phyloP scores from a whole-genome alignment of 2,329 filamentous ascomycete species.

The Trematosphaeria pertusa region DNA sequence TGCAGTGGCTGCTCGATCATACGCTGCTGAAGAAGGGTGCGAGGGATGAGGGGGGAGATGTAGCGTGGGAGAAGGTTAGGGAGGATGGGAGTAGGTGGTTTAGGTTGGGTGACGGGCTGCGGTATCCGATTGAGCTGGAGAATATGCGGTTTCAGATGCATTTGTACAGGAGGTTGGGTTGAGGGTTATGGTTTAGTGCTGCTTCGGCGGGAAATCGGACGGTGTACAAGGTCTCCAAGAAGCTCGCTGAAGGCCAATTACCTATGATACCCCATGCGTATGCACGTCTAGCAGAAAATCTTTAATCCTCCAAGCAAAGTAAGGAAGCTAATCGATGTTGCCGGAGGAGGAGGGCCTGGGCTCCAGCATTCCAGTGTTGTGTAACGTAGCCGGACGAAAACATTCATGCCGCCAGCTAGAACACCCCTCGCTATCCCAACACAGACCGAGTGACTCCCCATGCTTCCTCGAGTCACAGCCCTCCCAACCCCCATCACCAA shows the following conservation, averaged over 20 bases:
- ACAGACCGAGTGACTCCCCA: neutral
- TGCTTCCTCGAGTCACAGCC: neutral
- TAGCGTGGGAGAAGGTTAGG: slow-evolving; percentile 74
- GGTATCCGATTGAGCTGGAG: slow-evolving; percentile 85
- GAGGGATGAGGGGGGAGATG: slow-evolving; percentile 18
- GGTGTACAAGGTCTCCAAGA: neutral
- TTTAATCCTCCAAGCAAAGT: neutral
- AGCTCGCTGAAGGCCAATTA: neutral
- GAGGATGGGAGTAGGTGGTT: slow-evolving; percentile 87
- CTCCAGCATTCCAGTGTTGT: neutral
- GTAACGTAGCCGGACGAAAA: neutral
- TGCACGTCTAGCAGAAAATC: neutral
- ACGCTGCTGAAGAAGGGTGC: slow-evolving; percentile 63
- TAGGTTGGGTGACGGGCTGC: slow-evolving; percentile 66
- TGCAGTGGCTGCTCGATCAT: slow-evolving; percentile 91
- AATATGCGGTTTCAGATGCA: slow-evolving; percentile 97
- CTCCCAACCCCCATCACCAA: neutral
- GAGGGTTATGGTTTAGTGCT: neutral
- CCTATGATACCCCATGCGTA: neutral
- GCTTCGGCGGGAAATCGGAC: neutral
- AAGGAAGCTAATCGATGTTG: neutral
- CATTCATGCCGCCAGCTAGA: neutral
- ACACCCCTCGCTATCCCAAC: neutral
- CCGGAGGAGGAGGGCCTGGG: neutral
- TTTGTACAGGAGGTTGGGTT: slow-evolving; percentile 62